Evolutionary conservation across 2,329 filamentous ascomycete species (phyloP).

Genomic region (Botryotinia globosa): DNA sequence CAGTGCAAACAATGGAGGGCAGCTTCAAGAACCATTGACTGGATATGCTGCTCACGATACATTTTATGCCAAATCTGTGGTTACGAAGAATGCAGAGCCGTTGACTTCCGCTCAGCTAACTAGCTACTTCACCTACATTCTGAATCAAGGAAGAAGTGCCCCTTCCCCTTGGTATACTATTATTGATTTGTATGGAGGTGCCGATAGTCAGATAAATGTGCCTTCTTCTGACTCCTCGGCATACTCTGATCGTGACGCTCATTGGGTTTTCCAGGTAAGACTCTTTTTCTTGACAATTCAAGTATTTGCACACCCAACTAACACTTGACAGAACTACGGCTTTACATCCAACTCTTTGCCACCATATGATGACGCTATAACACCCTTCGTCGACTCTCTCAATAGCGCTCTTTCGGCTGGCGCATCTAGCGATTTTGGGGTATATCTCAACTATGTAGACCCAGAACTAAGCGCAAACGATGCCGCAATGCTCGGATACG

Average conservation of each 20-base stretch:
- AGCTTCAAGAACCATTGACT: constrained; percentile 23
- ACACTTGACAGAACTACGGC: constrained; percentile 20
- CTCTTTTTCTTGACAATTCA: background rate
- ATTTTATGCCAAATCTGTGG: constrained; percentile 27
- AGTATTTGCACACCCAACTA: background rate
- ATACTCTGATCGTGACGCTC: constrained; percentile 23
- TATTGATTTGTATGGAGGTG: constrained; percentile 24
- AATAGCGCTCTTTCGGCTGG: constrained; percentile 25
- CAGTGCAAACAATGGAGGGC: constrained; percentile 18
- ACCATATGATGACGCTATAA: constrained; percentile 15
- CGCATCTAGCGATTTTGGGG: constrained; percentile 24
- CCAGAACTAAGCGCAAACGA: constrained; percentile 10
- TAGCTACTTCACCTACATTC: constrained; percentile 19
- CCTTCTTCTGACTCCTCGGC: constrained; percentile 14
- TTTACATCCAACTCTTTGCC: constrained; percentile 13
- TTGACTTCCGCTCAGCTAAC: constrained; percentile 8
- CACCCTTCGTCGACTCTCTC: constrained; percentile 19
- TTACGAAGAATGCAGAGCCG: constrained; percentile 21
- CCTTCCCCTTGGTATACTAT: constrained; percentile 20
- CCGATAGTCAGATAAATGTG: constrained; percentile 22
- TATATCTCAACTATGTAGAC: constrained; percentile 24
- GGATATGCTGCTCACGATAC: constrained; percentile 24
- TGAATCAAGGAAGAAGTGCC: constrained; percentile 18
- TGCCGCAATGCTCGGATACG: constrained; percentile 13
- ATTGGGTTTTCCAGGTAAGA: constrained; percentile 24